Evolutionary conservation across 495 filamentous ascomycete genomes (phyloP).

Genomic region (Daldinia childiae): DNA sequence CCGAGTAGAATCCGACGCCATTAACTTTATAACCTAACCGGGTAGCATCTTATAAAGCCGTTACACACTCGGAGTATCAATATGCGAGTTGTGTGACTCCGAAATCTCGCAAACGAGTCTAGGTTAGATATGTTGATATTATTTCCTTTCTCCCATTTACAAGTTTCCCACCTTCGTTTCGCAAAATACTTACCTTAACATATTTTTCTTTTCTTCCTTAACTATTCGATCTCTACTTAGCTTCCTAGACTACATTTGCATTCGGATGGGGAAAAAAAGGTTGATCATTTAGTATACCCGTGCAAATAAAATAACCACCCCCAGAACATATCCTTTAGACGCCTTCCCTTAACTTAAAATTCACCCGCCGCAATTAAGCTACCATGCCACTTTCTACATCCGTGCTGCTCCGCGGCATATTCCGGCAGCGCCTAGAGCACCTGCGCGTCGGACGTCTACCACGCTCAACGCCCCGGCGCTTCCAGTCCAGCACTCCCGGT

Average conservation of each 20-base stretch:
- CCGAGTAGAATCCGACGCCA: not conserved
- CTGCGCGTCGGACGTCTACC: slow-evolving; percentile 21
- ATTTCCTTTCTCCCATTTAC: not conserved
- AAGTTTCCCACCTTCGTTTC: not conserved
- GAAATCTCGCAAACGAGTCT: not conserved
- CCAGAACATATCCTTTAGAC: not conserved
- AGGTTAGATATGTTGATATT: not conserved
- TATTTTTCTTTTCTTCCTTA: too few relatives aligned
- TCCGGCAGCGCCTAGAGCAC: slow-evolving; percentile 29
- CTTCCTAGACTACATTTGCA: too few relatives aligned
- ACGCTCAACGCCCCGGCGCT: slow-evolving; percentile 29
- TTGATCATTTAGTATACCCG: not conserved
- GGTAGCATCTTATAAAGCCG: too few relatives aligned
- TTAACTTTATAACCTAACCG: not conserved
- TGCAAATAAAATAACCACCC: not conserved
- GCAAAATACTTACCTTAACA: slow-evolving; percentile 7
- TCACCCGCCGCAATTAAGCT: not conserved
- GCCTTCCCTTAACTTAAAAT: not conserved
- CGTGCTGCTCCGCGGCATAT: slow-evolving; percentile 11
- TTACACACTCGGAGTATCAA: not conserved
- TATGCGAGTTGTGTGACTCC: slow-evolving; percentile 13
- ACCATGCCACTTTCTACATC: slow-evolving; percentile 18
- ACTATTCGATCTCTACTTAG: too few relatives aligned
- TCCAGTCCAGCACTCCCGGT: slow-evolving; percentile 23
- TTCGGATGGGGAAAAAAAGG: not conserved